Base-by-base conservation (phyloP, 208 protist genomes). In the Acanthamoeba polyphaga region DNA sequence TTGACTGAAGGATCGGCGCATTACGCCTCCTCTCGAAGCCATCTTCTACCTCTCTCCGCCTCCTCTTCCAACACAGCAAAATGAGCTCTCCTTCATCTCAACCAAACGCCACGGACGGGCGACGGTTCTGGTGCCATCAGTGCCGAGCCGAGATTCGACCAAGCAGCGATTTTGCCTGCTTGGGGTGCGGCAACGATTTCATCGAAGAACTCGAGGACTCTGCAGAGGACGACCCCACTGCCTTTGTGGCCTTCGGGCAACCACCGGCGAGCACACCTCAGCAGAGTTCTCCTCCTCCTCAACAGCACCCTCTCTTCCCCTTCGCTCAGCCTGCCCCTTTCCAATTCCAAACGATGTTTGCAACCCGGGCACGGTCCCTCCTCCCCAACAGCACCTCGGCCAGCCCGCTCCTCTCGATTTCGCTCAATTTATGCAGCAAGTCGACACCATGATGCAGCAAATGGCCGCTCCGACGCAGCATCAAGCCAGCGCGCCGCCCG, bases 61-160 rank as follows among this genome's bases (percentile, higher is more conserved):
- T 62, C 13, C 49, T 49, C 1, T 15, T 51, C 13, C 49, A 51
- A 51, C 49, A 51, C 49, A 51, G 49, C 49, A 51, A 62, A 62
- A 62, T 62, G 55, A 62, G 55, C 7, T 62, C 55, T 62, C 55
- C 55, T 24, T 62, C 55, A 62, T 24, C 55, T 62, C 55, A 27
- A 62, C 55, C 55, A 7, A 62, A 62, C 55, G 22, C 55, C 55
- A 13, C 55, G 17, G 55, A 62, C 22, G 55, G 55, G 55, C 55
- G 55, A 62, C 55, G 85, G 38, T 92, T 74, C 58, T 92, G 85
- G 85, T 92, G 85, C 85, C 85, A 92, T 38, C 85, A 74, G 38
- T 92, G 85, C 32, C 15, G 60, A n/a, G 51, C 85, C 22, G 32
- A 92, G 60, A 92, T 92, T 29, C 85, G 32, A 34, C 85, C 85